Base-by-base conservation (phyloP, 2,329 filamentous ascomycete species). In the Paracamarosporium sp. region DNA sequence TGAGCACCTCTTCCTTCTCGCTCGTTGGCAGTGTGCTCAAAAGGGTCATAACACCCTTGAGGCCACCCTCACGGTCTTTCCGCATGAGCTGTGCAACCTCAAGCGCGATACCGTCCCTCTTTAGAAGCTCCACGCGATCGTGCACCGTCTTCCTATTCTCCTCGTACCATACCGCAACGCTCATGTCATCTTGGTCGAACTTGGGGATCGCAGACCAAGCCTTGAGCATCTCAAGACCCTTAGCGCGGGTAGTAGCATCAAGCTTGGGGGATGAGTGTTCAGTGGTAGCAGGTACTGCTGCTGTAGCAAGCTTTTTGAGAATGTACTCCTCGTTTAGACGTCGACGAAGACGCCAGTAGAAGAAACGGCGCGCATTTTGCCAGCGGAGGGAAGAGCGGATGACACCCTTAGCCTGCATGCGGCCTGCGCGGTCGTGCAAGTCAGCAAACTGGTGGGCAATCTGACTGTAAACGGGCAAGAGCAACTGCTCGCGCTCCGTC, bases 331-430 rank as follows among this genome's bases (percentile, higher is more conserved):
- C 95, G 80, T 96, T 98, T 75, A 99, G 85, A 81, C 95, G 88
- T 76, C 95, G 91, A 79, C 96, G 93, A 62, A 97, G 89, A 80
- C 95, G 94, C 95, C 96, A 99, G 90, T 98, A 99, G 85, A 99
- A 98, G 91, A 95, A 98, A 74, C 94, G 90, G 65, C 95, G 90
- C 9, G 94, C 89, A 69, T 97, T 90, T 76, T 87, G 84, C 95
- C 94, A 98, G 72, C 90, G 86, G 38, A 99, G 85, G 12, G 88
- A 82, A 69, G 91, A 86, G 62, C 95, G 92, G 71, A 99, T 97
- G 56, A 90, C 89, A 61, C 93, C 90, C 88, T 99, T 99, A 79
- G 95, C 95, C 83, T 97, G 88, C 95, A 99, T 99, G 80, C 95
- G 92, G 58, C 93, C 95, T 41, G 95, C 90, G 45, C 95, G 93